Evolutionary conservation across 2,329 filamentous ascomycete genomes (phyloP), one percentile per base, ranked within the genome.

Genomic region (Trichoderma harzianum): DNA sequence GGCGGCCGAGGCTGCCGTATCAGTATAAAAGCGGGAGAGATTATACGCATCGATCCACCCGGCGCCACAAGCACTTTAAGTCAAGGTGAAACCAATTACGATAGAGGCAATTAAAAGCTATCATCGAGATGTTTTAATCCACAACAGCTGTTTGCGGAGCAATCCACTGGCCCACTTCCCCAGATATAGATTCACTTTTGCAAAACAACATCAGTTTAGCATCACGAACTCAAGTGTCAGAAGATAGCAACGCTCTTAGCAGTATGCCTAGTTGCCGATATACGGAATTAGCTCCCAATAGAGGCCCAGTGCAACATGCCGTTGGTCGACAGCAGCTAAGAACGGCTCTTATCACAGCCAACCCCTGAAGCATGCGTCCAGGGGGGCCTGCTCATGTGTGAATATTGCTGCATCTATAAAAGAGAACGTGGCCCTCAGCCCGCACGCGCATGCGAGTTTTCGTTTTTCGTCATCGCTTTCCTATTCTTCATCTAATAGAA

Each of bases 141-240:
- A 67, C 64, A 67, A 32, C 2, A 57, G 16, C 30, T 57, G 24
- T 57, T 14, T 26, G 64, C 51, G 47, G 47, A 67, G 64, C 21
- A 39, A 34, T 34, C 30, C 14, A 57, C 16, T 39, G 64, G 32
- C 51, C 64, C 64, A 67, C 64, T 67, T 67, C 64, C 64, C 64
- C 64, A 57, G 64, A 67, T 67, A 55, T 18, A 21, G 47, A 66
- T 55, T 57, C 63, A 39, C 21, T 18, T 43, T 43, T 26, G 32
- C 30, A 53, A 55, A 39, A 18, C 21, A 53, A 12, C 47, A 26
- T 57, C 51, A 57, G 6, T 57, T 57, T 26, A 7, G 51, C 7
- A 36, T 28, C 64, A 39, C 21, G 21, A 26, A 28, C 16, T 30
- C 36, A 64, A 64, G 36, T 47, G 28, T 39, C 5, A 21, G 39